Evolutionary conservation across 345 rosid genomes (phyloP).

Genomic region (Microthlaspi erraticum): DNA sequence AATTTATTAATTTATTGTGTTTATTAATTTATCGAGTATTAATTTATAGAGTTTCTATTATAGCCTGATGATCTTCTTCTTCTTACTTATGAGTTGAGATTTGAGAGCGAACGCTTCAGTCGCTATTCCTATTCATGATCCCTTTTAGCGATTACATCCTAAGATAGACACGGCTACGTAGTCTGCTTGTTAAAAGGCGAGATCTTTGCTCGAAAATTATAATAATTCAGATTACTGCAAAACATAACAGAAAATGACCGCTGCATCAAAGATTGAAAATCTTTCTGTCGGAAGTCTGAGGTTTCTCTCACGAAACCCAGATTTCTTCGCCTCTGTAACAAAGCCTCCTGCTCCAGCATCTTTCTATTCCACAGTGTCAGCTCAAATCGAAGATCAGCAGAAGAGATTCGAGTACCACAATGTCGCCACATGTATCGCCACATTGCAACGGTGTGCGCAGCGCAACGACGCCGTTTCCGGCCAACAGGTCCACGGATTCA

Average conservation of each 20-base stretch:
- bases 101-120: no score
- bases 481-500: slow-evolving; percentile 50
- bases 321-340: background rate
- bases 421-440: slow-evolving; percentile 55
- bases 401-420: slow-evolving; percentile 35
- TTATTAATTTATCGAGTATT: no score
- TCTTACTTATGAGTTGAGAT: no score
- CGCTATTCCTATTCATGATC: no score
- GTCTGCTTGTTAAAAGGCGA: no score
- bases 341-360: slow-evolving; percentile 7
- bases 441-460: slow-evolving; percentile 61
- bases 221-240: no score
- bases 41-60: no score
- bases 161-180: no score
- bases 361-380: slow-evolving; percentile 26
- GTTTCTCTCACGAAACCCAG: slow-evolving; percentile 30
- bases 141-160: no score
- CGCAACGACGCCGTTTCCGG: slow-evolving; percentile 46
- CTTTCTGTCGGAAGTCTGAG: background rate
- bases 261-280: slow-evolving; percentile 7
- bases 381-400: slow-evolving; percentile 5
- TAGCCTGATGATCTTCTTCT: no score
- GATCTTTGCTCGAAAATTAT: background rate
- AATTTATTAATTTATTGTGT: no score
- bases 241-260: slow-evolving; percentile 1